Percentiles rank a stretch among this genome's conserved stretches.
Evolutionary conservation across 805 yeast genomes (phyloP).

Genomic region (Spathaspora boniae): DNA sequence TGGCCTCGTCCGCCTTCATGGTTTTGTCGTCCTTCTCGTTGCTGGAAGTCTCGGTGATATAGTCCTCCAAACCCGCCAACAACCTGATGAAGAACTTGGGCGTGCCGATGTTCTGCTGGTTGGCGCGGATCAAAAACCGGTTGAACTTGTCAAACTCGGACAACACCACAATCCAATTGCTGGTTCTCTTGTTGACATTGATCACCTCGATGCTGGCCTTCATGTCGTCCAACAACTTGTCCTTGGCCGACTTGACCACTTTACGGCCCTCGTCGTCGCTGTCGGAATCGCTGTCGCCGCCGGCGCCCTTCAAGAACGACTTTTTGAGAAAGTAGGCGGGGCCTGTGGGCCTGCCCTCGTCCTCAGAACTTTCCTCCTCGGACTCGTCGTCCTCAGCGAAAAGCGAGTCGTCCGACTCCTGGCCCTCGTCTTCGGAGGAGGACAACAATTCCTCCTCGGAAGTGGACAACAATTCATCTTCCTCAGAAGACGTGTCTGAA

Average conservation of each 20-base stretch:
- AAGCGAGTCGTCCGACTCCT: slow-evolving; percentile 44
- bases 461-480: slow-evolving; percentile 51
- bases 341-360: slow-evolving; percentile 39
- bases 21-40: slow-evolving; percentile 61
- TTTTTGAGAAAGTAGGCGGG: slow-evolving; percentile 56
- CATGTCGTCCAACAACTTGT: slow-evolving; percentile 86
- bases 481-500: slow-evolving; percentile 52
- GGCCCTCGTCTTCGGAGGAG: slow-evolving; percentile 36
- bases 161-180: slow-evolving; percentile 76
- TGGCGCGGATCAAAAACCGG: slow-evolving; percentile 61
- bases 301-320: slow-evolving; percentile 41
- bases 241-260: slow-evolving; percentile 91
- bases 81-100: slow-evolving; percentile 71
- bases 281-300: slow-evolving; percentile 40
- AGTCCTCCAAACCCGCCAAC: slow-evolving; percentile 69
- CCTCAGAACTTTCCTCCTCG: slow-evolving; percentile 30
- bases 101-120: slow-evolving; percentile 70
- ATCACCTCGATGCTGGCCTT: slow-evolving; percentile 61
- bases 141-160: slow-evolving; percentile 76
- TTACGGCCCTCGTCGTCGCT: slow-evolving; percentile 70
- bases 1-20: slow-evolving; percentile 76
- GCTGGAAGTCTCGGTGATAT: slow-evolving; percentile 46
- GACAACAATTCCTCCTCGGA: slow-evolving; percentile 58
- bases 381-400: slow-evolving; percentile 43
- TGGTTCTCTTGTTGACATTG: slow-evolving; percentile 62